A percentile compares a stretch with the other conserved stretches of the same genome.
Evolutionary conservation across 495 filamentous ascomycete species (phyloP).

Genomic region (Podospora fimiseda): DNA sequence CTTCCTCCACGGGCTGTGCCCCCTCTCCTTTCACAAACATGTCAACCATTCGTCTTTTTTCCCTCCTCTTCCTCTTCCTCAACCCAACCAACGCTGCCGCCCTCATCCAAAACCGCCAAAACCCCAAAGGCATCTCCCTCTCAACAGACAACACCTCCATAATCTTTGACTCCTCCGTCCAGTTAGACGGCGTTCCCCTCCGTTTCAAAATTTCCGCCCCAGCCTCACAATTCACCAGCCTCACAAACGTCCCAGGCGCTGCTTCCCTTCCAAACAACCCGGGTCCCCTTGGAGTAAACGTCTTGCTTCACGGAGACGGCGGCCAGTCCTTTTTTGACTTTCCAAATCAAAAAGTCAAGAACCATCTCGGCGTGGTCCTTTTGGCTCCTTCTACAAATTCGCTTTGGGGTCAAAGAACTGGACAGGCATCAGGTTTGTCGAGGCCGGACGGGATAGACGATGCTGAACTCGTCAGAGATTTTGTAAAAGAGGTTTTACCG

Average conservation of each 20-base stretch:
- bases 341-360: conserved; percentile 46
- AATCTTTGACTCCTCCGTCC: neutral
- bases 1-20: neutral
- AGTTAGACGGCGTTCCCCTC: conserved; percentile 34
- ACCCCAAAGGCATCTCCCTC: neutral
- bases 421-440: conserved; percentile 39
- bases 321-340: conserved; percentile 54
- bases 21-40: neutral
- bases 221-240: conserved; percentile 37
- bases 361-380: conserved; percentile 41
- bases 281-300: conserved; percentile 38
- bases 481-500: conserved; percentile 36
- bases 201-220: conserved; percentile 44
- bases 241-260: conserved; percentile 35
- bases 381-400: conserved; percentile 43
- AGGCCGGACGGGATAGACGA: conserved; percentile 46
- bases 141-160: neutral
- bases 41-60: neutral
- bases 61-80: neutral
- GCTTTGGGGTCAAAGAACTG: conserved; percentile 46
- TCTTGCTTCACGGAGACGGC: conserved; percentile 48
- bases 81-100: neutral
- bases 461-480: conserved; percentile 38
- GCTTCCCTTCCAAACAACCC: conserved; percentile 19
- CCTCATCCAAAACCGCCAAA: neutral